Base-by-base conservation (phyloP, 2,329 filamentous ascomycete genomes). In the Botrytis fabae region DNA sequence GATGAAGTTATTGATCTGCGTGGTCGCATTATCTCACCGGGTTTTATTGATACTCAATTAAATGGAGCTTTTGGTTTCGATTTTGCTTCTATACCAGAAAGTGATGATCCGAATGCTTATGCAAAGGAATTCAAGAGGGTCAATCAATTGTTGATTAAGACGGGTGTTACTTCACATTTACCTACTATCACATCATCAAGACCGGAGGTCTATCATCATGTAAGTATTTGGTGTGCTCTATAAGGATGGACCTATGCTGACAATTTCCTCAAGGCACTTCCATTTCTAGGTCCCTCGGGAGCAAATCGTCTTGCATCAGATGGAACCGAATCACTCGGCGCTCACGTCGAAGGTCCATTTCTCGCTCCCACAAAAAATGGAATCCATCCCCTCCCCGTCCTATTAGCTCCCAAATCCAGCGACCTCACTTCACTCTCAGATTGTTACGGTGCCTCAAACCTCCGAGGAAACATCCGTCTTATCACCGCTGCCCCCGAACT, bases 1-100 rank as follows among this genome's bases (percentile, higher is more conserved):
- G 93, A 95, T 80, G 83, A 90, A 77, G 90, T 91, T 71, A 86
- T 97, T 78, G 90, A 98, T 79, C 89, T 98, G 1, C 89, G 90
- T 69, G 93, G 94, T 73, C 93, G 93, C 78, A 95, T 97, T 76
- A 81, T 98, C 32, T 90, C 92, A 0, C 94, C 95, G 0, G 95
- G 95, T 40, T 87, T 98, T 80, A 96, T 98, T 78, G 95, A 98
- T 77, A 92, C 92, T 70, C 95, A 98, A 82, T 90, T 98, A 77
- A 98, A 98, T 79, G 95, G 95, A 65, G 94, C 93, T 16, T 95
- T 94, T 79, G 94, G 94, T 73, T 97, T 97, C 85, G 95, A 97
- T 84, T 97, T 97, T 82, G 96, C 93, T 4, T 89, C 90, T 1
- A 85, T 94, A 16, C 89, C 92, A n/a, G 82, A 90, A 25, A 89